Evolutionary conservation across 768 basidiomycete species (phyloP).

Genomic region (Myochromella boudieri): DNA sequence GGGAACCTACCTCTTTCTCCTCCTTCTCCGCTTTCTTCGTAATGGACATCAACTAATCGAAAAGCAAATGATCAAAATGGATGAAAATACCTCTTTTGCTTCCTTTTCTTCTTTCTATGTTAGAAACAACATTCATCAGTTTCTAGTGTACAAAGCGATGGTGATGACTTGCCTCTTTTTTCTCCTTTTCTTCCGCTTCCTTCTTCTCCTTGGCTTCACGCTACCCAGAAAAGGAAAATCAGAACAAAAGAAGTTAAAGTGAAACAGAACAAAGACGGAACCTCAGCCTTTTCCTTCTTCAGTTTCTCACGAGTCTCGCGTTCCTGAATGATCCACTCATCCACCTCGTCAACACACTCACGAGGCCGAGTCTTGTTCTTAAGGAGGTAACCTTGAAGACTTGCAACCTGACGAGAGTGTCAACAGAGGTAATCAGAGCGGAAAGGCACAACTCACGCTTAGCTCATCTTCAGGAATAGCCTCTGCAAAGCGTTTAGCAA

Average conservation of each 20-base stretch:
- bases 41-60: constrained; percentile 7
- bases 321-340: constrained; percentile 76
- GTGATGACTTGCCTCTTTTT: constrained; percentile 40
- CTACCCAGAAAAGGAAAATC: constrained; percentile 40
- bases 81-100: constrained; percentile 37
- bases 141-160: background rate
- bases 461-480: constrained; percentile 86
- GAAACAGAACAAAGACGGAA: constrained; percentile 22
- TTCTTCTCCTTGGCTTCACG: constrained; percentile 80
- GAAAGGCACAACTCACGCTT: constrained; percentile 52
- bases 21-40: constrained; percentile 52
- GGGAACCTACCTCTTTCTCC: constrained; percentile 50
- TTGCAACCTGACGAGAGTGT: constrained; percentile 57
- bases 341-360: constrained; percentile 80
- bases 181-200: constrained; percentile 66
- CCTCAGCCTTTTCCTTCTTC: constrained; percentile 75
- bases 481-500: constrained; percentile 81
- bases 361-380: constrained; percentile 90
- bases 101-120: constrained; percentile 52
- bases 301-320: constrained; percentile 82
- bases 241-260: constrained; percentile 12
- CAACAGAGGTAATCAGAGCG: constrained; percentile 1
- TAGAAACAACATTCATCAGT: constrained; percentile 3
- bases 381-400: constrained; percentile 81
- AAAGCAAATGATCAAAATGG: background rate